Conservation (phyloP, 345 rosid genomes). For the Schrenkiella parvula region DNA sequence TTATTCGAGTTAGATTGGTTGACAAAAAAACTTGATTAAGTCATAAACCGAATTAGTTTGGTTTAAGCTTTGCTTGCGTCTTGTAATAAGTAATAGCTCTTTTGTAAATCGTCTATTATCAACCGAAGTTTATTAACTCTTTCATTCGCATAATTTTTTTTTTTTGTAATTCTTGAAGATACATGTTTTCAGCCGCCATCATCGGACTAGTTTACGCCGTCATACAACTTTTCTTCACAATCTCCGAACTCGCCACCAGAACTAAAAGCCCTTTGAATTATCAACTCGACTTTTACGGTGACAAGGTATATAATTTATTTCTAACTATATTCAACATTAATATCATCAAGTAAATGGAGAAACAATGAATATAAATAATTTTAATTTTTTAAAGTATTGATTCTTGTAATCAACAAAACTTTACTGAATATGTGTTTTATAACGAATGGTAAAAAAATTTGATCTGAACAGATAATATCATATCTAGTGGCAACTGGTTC, state of each 20-base stretch:
- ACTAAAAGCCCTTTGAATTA: slow-evolving; percentile 18
- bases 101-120: too few relatives aligned
- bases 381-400: not conserved
- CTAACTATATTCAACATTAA: not conserved
- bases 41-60: not conserved
- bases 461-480: slow-evolving; percentile 34
- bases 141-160: not conserved
- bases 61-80: not conserved
- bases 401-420: not conserved
- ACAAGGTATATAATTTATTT: slow-evolving; percentile 26
- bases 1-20: not conserved
- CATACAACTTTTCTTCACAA: slow-evolving; percentile 31
- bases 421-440: not conserved
- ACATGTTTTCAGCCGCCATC: slow-evolving; percentile 30
- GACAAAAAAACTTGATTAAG: not conserved
- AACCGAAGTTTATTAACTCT: not conserved
- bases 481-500: slow-evolving; percentile 49
- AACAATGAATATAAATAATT: too few relatives aligned
- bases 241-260: slow-evolving; percentile 30
- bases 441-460: not conserved
- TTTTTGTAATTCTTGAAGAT: slow-evolving; percentile 17
- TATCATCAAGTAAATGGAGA: not conserved
- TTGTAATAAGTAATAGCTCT: not conserved
- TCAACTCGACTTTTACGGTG: slow-evolving; percentile 39
- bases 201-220: slow-evolving; percentile 33